Evolutionary conservation across 257 asterid species (phyloP).

Genomic region (Primulina tabacum): DNA sequence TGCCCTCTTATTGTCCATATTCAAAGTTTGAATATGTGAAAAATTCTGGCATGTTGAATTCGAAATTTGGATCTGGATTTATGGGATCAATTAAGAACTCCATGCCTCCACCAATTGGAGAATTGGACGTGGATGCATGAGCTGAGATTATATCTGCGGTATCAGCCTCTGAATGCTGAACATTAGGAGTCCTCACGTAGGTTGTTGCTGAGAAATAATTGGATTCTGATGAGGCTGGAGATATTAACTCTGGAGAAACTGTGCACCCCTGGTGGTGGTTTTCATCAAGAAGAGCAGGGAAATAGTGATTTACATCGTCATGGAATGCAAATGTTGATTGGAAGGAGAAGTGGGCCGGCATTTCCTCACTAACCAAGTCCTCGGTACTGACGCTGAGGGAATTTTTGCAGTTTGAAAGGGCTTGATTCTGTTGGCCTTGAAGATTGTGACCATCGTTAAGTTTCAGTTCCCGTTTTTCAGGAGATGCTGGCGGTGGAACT

Average conservation of each 20-base stretch:
- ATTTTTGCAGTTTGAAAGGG: slow-evolving; percentile 41
- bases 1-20: slow-evolving; percentile 10
- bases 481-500: slow-evolving; percentile 40
- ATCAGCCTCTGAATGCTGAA: slow-evolving; percentile 31
- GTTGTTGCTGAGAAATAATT: slow-evolving; percentile 32
- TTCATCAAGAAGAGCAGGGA: slow-evolving; percentile 45
- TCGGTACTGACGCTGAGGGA: slow-evolving; percentile 59
- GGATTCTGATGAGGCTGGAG: slow-evolving; percentile 45
- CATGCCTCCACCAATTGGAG: slow-evolving; percentile 65
- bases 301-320: slow-evolving; percentile 35
- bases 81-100: slow-evolving; percentile 48
- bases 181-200: not conserved
- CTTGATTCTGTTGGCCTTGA: slow-evolving; percentile 39
- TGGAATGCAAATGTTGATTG: slow-evolving; percentile 45
- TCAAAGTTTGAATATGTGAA: slow-evolving; percentile 35
- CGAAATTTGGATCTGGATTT: slow-evolving; percentile 53
- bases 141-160: slow-evolving; percentile 54
- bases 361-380: slow-evolving; percentile 35
- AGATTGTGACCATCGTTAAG: slow-evolving; percentile 21
- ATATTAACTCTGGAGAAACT: slow-evolving; percentile 38
- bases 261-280: slow-evolving; percentile 29
- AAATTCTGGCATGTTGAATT: slow-evolving; percentile 42
- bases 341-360: slow-evolving; percentile 45
- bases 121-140: slow-evolving; percentile 63
- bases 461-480: slow-evolving; percentile 41